Evolutionary conservation across 768 basidiomycete genomes (phyloP).

Genomic region (Gloeostereum incarnatum): DNA sequence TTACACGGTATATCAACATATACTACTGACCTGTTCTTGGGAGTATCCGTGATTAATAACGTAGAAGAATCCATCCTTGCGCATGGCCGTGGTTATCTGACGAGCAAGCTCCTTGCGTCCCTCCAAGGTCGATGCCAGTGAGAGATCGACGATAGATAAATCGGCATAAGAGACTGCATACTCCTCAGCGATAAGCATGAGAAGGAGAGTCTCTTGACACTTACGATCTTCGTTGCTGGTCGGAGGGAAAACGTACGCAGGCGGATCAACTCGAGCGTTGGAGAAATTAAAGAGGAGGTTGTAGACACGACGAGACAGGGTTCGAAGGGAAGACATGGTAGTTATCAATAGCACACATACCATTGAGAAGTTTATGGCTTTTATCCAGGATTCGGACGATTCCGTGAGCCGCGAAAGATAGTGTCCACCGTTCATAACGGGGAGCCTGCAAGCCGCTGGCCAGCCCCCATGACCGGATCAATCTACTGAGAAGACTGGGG

Average conservation of each 20-base stretch:
- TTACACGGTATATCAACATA: neutral
- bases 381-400: no score
- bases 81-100: conserved; percentile 36
- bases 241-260: neutral
- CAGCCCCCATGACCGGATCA: no score
- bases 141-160: conserved; percentile 42
- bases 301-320: neutral
- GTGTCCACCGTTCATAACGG: no score
- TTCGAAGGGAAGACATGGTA: no score
- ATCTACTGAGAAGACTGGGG: no score
- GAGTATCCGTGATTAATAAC: conserved; percentile 38
- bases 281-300: conserved; percentile 4
- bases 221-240: neutral
- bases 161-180: conserved; percentile 37
- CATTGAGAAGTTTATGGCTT: no score
- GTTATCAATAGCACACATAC: no score
- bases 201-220: neutral
- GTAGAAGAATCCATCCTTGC: conserved; percentile 36
- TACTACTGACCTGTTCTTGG: conserved; percentile 21
- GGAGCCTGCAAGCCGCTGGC: no score
- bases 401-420: no score
- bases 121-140: conserved; percentile 25
- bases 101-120: conserved; percentile 25
- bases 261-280: neutral
- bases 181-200: neutral